phyloP scores from a whole-genome alignment of 2,329 filamentous ascomycete species.

The Nemania bipapillata region DNA sequence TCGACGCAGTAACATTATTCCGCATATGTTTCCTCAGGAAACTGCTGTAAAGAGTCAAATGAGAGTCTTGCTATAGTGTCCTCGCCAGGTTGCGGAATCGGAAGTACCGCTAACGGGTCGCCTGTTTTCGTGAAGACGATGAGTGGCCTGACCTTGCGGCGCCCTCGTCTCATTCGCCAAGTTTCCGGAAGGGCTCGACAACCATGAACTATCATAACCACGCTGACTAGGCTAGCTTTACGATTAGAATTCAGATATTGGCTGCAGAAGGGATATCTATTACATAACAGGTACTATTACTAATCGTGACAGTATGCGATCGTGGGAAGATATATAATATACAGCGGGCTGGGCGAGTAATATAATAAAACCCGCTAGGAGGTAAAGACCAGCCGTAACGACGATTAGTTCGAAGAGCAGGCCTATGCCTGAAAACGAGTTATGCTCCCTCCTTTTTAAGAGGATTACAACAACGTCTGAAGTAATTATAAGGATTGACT shows the following conservation, averaged over 20 bases:
- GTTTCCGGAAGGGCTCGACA: background rate
- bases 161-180: conserved; percentile 13
- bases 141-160: conserved; percentile 11
- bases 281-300: background rate
- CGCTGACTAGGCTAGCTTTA: background rate
- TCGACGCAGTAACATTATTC: background rate
- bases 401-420: background rate
- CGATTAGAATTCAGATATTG: background rate
- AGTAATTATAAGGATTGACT: background rate
- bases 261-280: background rate
- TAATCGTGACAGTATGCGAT: background rate
- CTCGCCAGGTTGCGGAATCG: background rate
- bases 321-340: background rate
- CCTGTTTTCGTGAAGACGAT: conserved; percentile 18
- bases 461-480: background rate
- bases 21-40: background rate
- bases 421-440: background rate
- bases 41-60: conserved; percentile 15
- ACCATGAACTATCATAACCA: background rate
- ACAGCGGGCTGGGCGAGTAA: background rate
- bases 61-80: conserved; percentile 6
- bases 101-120: conserved; percentile 3
- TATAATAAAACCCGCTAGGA: background rate
- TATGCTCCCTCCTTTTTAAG: background rate
- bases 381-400: background rate